Evolutionary conservation across 2,329 filamentous ascomycete genomes (phyloP), one percentile per base, ranked within the genome.

Genomic region (Neonectria coccinea): DNA sequence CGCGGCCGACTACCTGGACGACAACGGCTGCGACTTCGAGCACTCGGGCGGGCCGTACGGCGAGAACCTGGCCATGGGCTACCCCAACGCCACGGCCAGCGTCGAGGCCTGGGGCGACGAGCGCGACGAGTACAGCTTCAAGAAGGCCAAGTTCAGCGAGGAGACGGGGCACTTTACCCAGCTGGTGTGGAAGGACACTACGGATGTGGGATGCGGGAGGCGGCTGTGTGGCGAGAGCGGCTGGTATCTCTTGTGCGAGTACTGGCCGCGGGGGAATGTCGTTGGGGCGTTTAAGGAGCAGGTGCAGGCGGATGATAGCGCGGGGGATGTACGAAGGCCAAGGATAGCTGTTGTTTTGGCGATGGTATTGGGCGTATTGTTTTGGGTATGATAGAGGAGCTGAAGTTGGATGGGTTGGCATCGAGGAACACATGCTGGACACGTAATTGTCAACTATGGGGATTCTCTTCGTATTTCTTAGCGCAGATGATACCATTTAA

Each of bases 31-130:
- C 76, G 72, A 74, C 2, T 88, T 89, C 67, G 74, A 78, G 56
- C 88, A 91, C 78, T 86, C 81, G 67, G 84, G 84, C 59, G 89
- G 89, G 0, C 87, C 89, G 0, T 89, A 89, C 66, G 92, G 92
- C 72, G 92, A 94, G 79, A 94, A 94, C 77, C 84, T 94, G 4
- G 91, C 91, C 8, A 82, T 88, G 5, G 91, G 91, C 4, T 93
- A 88, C 74, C 67, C 81, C 0, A 88, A 90, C 72, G 85, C 84
- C 1, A 84, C 84, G 0, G 80, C 83, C 4, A 83, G 86, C 54
- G 81, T 94, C n/a, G 84, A 87, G 48, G 86, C 84, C 2, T 94
- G 91, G 91, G 91, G 87, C 18, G 74, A 84, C 67, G 79, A 80
- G 74, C 62, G 86, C 11, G 71, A 76, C 0, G 63, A 80, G 6